Conservation (phyloP, 257 asterid genomes). For the Striga asiatica region DNA sequence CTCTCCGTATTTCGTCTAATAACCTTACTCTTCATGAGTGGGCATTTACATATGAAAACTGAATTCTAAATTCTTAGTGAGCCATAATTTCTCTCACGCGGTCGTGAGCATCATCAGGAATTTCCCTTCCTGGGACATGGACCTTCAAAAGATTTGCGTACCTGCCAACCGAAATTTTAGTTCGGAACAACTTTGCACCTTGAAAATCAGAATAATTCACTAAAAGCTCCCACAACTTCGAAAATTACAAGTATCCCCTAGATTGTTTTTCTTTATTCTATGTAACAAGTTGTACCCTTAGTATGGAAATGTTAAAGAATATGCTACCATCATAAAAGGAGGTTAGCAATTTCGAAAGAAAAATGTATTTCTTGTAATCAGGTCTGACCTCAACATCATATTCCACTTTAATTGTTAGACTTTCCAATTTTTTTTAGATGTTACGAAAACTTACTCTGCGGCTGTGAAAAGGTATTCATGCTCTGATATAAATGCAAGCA, state of each 20-base stretch:
- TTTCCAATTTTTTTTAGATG: too few species aligned
- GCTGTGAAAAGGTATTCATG: constrained; percentile 61
- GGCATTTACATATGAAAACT: neutral
- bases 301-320: neutral
- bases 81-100: constrained; percentile 58
- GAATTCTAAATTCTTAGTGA: constrained; percentile 19
- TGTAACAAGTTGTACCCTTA: too few species aligned
- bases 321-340: neutral
- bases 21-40: constrained; percentile 15
- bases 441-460: constrained; percentile 59
- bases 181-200: neutral
- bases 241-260: neutral
- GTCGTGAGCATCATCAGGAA: constrained; percentile 73
- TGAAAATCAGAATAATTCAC: neutral
- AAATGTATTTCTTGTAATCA: neutral
- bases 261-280: neutral
- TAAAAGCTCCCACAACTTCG: neutral
- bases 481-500: constrained; percentile 79
- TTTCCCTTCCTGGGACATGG: constrained; percentile 89
- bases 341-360: neutral
- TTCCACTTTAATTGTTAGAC: too few species aligned
- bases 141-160: constrained; percentile 62
- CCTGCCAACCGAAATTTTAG: constrained; percentile 30
- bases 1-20: constrained; percentile 17
- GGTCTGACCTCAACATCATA: neutral